Base-by-base conservation (phyloP, 1,284 basidiomycete genomes). In the Cutaneotrichosporon spelunceum region DNA sequence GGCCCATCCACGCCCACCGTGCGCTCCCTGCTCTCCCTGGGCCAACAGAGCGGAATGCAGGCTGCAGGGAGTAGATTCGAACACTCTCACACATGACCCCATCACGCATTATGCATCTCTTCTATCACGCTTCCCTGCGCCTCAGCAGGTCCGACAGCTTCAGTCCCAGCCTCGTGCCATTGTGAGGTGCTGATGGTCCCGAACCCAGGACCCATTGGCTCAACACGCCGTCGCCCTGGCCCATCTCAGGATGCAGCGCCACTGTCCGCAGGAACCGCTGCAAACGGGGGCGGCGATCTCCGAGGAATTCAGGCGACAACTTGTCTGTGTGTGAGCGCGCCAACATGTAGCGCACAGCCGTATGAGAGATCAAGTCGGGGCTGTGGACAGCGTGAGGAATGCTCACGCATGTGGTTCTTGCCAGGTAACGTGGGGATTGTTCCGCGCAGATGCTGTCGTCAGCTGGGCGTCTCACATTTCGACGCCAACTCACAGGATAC, bases 191-290 rank as follows among this genome's bases (percentile, higher is more conserved):
- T 23, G 52, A 24, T 9, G 34, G 29, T 11, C 23, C 24, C n/a
- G 33, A 29, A 5, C 59, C 68, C 5, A 70, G 61, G 9, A 78
- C 68, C 76, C 76, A 78, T 3, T 57, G 48, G 0, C 67, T 70
- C 3, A 76, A 59, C 23, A 75, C 68, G 3, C 67, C 68, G 11
- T 57, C 63, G 14, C 71, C 73, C 30, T 63, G 56, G 3, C 76
- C 76, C 74, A 76, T 78, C 53, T 73, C 73, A 0, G 76, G 76
- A 60, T 78, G 76, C 3, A 78, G 68, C 57, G 74, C 67, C 52
- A 78, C 76, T 0, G 68, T 70, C 13, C 68, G 65, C 10, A 78
- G 64, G 60, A 78, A 78, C 16, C 73, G 65, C 64, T 76, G 74
- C 19, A 78, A 58, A 2, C 72, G 66, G 1, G 72, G 69, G 55